A percentile compares a stretch with the other conserved stretches of the same genome.
Conservation (phyloP, 1,284 basidiomycete species). For the Ceratobasidium sp. region DNA sequence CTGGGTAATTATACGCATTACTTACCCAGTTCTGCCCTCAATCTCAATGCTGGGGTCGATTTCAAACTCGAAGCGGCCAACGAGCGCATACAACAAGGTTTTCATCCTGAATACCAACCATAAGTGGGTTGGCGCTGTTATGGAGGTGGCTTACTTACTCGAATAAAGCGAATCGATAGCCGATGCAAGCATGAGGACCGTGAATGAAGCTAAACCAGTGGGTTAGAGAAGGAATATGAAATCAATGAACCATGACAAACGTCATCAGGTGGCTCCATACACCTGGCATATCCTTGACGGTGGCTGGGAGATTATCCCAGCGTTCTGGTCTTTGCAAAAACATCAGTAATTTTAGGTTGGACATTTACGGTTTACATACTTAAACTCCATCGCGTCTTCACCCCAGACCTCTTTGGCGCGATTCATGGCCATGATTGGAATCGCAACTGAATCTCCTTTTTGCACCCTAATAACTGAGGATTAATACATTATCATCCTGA, state of each 20-base stretch:
- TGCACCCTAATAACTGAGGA: slow-evolving; percentile 48
- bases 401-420: slow-evolving; percentile 60
- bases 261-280: slow-evolving; percentile 64
- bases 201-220: slow-evolving; percentile 46
- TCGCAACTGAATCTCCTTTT: slow-evolving; percentile 56
- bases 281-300: slow-evolving; percentile 58
- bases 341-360: not conserved
- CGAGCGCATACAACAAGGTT: slow-evolving; percentile 43
- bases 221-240: not conserved
- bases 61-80: slow-evolving; percentile 44
- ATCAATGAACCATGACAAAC: slow-evolving; percentile 55
- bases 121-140: no score
- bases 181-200: slow-evolving; percentile 58
- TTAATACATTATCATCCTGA: not conserved
- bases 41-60: slow-evolving; percentile 39
- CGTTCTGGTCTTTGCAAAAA: slow-evolving; percentile 58
- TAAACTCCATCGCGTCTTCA: slow-evolving; percentile 53
- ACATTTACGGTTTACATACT: slow-evolving; percentile 25
- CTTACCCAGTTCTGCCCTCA: slow-evolving; percentile 35
- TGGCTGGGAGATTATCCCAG: slow-evolving; percentile 59
- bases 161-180: slow-evolving; percentile 70
- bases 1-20: not conserved
- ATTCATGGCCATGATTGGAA: slow-evolving; percentile 60
- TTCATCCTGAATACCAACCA: slow-evolving; percentile 46
- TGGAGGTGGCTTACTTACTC: slow-evolving; percentile 58